Evolutionary conservation across 192 early-diverging fungal species (phyloP).

Genomic region (Entomortierella beljakovae): DNA sequence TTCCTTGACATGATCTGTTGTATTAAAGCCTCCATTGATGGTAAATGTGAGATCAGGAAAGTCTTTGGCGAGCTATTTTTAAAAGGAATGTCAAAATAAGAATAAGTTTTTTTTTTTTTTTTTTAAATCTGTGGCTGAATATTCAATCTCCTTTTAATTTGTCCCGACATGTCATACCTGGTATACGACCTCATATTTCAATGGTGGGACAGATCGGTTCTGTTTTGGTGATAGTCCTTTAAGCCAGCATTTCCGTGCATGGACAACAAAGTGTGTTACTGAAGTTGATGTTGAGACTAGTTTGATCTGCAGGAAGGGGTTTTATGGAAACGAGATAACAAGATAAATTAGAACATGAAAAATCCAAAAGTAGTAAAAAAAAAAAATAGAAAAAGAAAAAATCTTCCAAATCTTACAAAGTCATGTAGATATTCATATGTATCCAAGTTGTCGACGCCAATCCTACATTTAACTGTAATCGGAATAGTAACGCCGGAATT

Average conservation of each 20-base stretch:
- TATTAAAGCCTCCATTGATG: conserved; percentile 77
- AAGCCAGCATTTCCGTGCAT: conserved; percentile 77
- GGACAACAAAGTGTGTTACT: conserved; percentile 69
- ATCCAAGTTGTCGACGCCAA: conserved; percentile 79
- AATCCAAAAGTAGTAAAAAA: conserved; percentile 1
- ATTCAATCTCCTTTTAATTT: no score
- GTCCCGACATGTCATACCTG: conserved; percentile 9
- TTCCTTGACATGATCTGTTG: conserved; percentile 54
- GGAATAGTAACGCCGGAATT: conserved; percentile 54
- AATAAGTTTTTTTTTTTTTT: neutral
- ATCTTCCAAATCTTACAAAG: conserved; percentile 60
- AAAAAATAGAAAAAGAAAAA: neutral
- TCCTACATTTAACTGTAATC: conserved; percentile 80
- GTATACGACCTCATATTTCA: conserved; percentile 72
- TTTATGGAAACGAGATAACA: neutral
- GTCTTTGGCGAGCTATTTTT: conserved; percentile 49
- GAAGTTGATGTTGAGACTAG: conserved; percentile 39
- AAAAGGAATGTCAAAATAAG: conserved; percentile 1
- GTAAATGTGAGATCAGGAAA: conserved; percentile 68
- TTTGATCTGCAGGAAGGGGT: conserved; percentile 23
- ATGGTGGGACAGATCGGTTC: conserved; percentile 72
- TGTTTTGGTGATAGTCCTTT: conserved; percentile 73
- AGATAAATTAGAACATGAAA: neutral
- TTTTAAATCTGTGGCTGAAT: neutral
- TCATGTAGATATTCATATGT: conserved; percentile 67